These are phyloP conservation scores for Ogataea saltuana DNA, from an alignment of 805 yeast genomes.

Conservation along the genomic window DNA sequence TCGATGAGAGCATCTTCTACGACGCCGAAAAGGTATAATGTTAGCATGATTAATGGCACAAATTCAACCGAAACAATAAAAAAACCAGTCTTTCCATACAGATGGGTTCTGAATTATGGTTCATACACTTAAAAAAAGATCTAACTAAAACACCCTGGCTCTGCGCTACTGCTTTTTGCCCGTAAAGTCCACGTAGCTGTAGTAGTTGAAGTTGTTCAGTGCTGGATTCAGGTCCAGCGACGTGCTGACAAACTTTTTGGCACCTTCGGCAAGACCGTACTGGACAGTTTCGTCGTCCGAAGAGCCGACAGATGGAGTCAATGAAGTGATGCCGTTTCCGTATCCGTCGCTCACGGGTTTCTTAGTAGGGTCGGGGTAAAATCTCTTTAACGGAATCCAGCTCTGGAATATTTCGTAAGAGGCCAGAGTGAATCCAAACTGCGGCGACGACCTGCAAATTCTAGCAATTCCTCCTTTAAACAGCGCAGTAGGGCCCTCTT, in stretches of 20 bases:
- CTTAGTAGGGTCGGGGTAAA: slow-evolving; percentile 33
- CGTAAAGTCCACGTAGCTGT: slow-evolving; percentile 28
- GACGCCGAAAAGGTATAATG: slow-evolving; percentile 14
- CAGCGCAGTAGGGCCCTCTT: slow-evolving; percentile 84
- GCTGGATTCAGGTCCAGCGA: slow-evolving; percentile 35
- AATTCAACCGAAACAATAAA: too few species aligned
- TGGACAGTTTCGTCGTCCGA: slow-evolving; percentile 26
- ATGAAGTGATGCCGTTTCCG: slow-evolving; percentile 28
- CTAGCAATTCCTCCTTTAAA: slow-evolving; percentile 97
- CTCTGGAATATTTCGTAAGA: slow-evolving; percentile 89
- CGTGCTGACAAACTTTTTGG: slow-evolving; percentile 33
- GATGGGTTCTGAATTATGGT: too few species aligned
- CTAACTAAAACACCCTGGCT: too few species aligned
- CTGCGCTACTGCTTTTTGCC: slow-evolving; percentile 16
- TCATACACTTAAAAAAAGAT: too few species aligned
- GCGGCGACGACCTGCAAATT: slow-evolving; percentile 93
- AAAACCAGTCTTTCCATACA: too few species aligned
- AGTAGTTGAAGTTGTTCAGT: slow-evolving; percentile 30
- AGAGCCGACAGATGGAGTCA: slow-evolving; percentile 23
- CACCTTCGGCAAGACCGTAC: slow-evolving; percentile 31
- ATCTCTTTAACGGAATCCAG: slow-evolving; percentile 63
- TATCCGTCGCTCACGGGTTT: slow-evolving; percentile 25
- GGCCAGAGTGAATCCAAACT: slow-evolving; percentile 97
- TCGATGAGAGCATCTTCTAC: slow-evolving; percentile 42
- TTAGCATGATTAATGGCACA: too few species aligned